Conservation (phyloP, 192 early-diverging fungal species). For the Coemansia sp. region DNA sequence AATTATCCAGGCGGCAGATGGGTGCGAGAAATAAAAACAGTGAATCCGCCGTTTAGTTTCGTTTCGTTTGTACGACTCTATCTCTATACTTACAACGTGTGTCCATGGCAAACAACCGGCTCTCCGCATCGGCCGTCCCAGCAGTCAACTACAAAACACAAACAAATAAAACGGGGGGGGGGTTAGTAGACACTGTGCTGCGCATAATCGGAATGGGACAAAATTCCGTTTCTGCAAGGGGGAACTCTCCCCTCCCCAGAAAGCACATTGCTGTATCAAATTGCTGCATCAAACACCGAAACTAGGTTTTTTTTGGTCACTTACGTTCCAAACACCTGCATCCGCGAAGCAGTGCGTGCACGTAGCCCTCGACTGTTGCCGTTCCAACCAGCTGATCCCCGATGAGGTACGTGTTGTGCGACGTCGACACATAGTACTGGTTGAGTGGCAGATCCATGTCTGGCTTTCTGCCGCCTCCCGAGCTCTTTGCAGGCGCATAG, state of each 20-base stretch:
- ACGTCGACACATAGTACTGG: conserved; percentile 84
- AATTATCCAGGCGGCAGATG: background rate
- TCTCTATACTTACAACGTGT: conserved; percentile 68
- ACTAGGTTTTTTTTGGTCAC: background rate
- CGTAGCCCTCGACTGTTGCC: conserved; percentile 84
- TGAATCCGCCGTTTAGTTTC: too few relatives aligned
- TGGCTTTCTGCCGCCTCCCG: background rate
- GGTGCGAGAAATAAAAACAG: background rate
- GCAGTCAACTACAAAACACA: conserved; percentile 71
- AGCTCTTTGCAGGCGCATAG: background rate
- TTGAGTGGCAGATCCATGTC: conserved; percentile 64
- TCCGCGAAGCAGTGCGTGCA: conserved; percentile 80
- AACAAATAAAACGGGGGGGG: background rate
- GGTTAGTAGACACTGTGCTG: conserved; percentile 10
- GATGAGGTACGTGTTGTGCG: conserved; percentile 90
- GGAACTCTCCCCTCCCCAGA: background rate
- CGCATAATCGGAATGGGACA: background rate
- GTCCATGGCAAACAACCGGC: conserved; percentile 83
- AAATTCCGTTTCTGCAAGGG: background rate
- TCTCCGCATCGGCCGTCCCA: conserved; percentile 82
- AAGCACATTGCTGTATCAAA: background rate
- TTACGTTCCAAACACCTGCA: conserved; percentile 84
- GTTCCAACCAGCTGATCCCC: conserved; percentile 81
- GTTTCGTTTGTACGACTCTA: background rate
- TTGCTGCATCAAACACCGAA: background rate